Percentiles rank a stretch among this genome's conserved stretches.
Evolutionary conservation across 1,284 basidiomycete species (phyloP).

Genomic region (Macrocystidia cucumis): DNA sequence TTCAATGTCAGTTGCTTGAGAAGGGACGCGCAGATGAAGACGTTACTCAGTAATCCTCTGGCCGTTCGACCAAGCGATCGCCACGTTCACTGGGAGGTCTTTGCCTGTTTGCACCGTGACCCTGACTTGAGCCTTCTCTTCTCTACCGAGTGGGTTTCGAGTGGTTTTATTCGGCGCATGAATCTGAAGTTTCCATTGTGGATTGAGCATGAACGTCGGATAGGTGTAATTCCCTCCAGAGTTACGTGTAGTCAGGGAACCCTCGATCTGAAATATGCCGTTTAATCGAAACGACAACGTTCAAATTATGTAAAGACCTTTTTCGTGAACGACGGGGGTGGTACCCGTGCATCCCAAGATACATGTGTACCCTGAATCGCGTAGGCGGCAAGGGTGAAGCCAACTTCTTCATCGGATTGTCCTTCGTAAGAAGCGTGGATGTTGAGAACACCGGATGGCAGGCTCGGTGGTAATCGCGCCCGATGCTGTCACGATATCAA

Average conservation of each 20-base stretch:
- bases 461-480: constrained; percentile 27
- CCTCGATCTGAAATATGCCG: constrained; percentile 39
- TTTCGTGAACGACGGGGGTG: constrained; percentile 32
- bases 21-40: constrained; percentile 4
- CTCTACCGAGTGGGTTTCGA: constrained; percentile 5
- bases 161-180: constrained; percentile 22
- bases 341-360: constrained; percentile 40
- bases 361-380: constrained; percentile 29
- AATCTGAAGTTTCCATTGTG: constrained; percentile 74
- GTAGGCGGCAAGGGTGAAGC: constrained; percentile 59
- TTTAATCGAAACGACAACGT: neutral
- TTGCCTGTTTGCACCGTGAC: constrained; percentile 52
- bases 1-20: neutral
- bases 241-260: constrained; percentile 59
- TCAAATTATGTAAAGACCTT: constrained; percentile 28
- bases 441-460: constrained; percentile 34
- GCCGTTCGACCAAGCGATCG: constrained; percentile 70
- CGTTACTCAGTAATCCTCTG: constrained; percentile 71
- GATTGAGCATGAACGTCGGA: constrained; percentile 84
- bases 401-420: constrained; percentile 43
- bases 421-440: constrained; percentile 66
- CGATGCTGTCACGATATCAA: constrained; percentile 20
- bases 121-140: constrained; percentile 23
- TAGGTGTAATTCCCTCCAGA: constrained; percentile 80
- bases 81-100: constrained; percentile 71